Percentiles rank a stretch among this genome's conserved stretches.
Evolutionary conservation across 768 basidiomycete species (phyloP).

Genomic region (Leccinum boreale): DNA sequence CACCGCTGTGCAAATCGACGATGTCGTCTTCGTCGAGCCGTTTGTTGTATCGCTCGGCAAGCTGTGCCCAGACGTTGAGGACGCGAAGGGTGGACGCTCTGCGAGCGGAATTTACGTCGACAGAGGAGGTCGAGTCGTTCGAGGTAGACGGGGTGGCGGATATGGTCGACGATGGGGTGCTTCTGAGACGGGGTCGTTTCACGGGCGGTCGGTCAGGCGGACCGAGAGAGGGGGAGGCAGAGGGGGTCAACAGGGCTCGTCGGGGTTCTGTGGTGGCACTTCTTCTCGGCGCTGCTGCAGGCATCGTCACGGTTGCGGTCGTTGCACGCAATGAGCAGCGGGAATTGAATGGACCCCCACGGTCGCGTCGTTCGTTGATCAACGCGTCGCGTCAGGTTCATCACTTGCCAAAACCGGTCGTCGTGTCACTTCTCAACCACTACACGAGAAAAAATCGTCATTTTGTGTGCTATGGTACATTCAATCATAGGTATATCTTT

Average conservation of each 20-base stretch:
- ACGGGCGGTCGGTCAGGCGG: conserved; percentile 38
- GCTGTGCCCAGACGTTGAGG: conserved; percentile 59
- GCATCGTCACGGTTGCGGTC: conserved; percentile 11
- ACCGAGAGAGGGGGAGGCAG: conserved; percentile 27
- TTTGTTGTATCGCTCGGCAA: conserved; percentile 65
- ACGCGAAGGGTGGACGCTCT: conserved; percentile 53
- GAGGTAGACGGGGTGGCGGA: conserved; percentile 34
- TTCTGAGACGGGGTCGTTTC: conserved; percentile 49
- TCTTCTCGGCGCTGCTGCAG: background rate
- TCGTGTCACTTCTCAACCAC: background rate
- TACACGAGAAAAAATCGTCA: background rate
- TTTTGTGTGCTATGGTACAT: conserved; percentile 17
- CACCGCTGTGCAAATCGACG: conserved; percentile 58
- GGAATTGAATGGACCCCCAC: background rate
- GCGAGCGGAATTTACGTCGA: conserved; percentile 52
- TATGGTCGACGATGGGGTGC: conserved; percentile 43
- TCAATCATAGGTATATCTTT: conserved; percentile 14
- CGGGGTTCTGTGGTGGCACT: conserved; percentile 5
- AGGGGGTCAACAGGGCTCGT: conserved; percentile 22
- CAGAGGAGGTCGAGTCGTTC: conserved; percentile 23
- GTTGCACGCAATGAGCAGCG: conserved; percentile 10
- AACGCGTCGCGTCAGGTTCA: conserved; percentile 9
- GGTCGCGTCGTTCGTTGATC: conserved; percentile 4
- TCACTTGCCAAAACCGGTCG: conserved; percentile 13
- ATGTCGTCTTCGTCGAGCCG: conserved; percentile 78